phyloP scores from a whole-genome alignment of 2,329 filamentous ascomycete genomes.

The Endocalyx cinctus region DNA sequence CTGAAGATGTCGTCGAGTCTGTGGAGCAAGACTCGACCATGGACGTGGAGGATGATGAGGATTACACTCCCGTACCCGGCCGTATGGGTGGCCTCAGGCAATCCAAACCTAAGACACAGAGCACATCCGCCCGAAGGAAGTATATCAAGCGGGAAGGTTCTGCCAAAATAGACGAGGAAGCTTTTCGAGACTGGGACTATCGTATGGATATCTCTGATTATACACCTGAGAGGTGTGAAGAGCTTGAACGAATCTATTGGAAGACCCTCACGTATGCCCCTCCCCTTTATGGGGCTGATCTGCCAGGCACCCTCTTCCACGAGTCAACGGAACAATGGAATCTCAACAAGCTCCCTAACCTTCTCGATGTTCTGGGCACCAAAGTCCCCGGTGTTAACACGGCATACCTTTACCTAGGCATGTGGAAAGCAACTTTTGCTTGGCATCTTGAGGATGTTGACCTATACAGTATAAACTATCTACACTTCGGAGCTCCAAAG shows the following conservation, averaged over 20 bases:
- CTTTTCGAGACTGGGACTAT: slow-evolving; percentile 89
- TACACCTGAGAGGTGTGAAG: slow-evolving; percentile 85
- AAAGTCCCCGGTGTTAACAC: slow-evolving; percentile 98
- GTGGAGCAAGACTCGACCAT: slow-evolving; percentile 44
- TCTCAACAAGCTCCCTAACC: slow-evolving; percentile 86
- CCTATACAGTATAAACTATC: slow-evolving; percentile 99
- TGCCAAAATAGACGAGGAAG: slow-evolving; percentile 80
- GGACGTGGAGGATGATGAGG: slow-evolving; percentile 43
- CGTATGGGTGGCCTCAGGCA: slow-evolving; percentile 47
- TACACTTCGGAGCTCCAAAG: slow-evolving; percentile 97
- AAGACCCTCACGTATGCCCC: slow-evolving; percentile 93
- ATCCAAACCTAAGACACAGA: slow-evolving; percentile 60
- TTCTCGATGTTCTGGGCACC: slow-evolving; percentile 88
- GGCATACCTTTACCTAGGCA: slow-evolving; percentile 93
- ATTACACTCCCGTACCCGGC: slow-evolving; percentile 34
- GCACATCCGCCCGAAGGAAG: slow-evolving; percentile 81
- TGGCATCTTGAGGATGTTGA: slow-evolving; percentile 99
- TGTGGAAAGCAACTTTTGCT: slow-evolving; percentile 99
- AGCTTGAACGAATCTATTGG: slow-evolving; percentile 94
- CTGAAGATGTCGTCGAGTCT: slow-evolving; percentile 38
- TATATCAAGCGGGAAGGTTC: slow-evolving; percentile 75
- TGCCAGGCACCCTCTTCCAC: slow-evolving; percentile 91
- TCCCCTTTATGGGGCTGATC: slow-evolving; percentile 92
- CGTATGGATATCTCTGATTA: slow-evolving; percentile 83
- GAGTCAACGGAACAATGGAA: slow-evolving; percentile 86